Evolutionary conservation across 192 early-diverging fungal species (phyloP).

Genomic region (Coemansia furcata): DNA sequence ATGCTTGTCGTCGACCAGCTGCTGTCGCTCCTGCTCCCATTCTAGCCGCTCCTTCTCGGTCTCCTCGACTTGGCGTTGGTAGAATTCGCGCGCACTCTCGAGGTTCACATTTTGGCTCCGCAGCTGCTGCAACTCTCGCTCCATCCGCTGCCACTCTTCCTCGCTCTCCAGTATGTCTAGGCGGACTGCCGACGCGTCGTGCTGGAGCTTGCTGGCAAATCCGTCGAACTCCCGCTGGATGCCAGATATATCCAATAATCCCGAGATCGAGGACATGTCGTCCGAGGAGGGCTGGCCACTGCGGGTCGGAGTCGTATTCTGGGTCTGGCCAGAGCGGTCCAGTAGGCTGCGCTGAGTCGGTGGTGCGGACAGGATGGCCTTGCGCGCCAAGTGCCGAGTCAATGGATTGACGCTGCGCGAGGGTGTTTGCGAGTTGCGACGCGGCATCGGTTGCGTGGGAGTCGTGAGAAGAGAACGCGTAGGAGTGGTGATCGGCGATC

Average conservation of each 20-base stretch:
- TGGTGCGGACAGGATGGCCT: conserved; percentile 29
- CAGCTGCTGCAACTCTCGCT: conserved; percentile 26
- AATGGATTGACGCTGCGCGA: conserved; percentile 45
- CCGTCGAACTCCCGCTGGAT: conserved; percentile 37
- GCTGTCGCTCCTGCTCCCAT: conserved; percentile 46
- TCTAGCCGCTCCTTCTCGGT: conserved; percentile 27
- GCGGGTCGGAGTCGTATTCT: conserved; percentile 3
- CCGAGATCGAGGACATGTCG: conserved; percentile 14
- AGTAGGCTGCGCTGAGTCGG: conserved; percentile 6
- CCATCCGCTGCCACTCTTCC: conserved; percentile 30
- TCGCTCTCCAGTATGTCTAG: conserved; percentile 39
- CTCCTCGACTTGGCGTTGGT: conserved; percentile 17
- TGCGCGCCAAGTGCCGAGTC: conserved; percentile 41
- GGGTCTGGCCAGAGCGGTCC: not conserved
- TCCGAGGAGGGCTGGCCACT: conserved; percentile 4
- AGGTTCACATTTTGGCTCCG: conserved; percentile 16
- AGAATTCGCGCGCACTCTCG: conserved; percentile 25
- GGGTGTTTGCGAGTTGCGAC: conserved; percentile 23
- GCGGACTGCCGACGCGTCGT: conserved; percentile 35
- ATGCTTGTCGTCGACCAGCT: conserved; percentile 24
- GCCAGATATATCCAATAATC: conserved; percentile 18
- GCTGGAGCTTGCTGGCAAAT: conserved; percentile 34
- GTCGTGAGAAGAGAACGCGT: not conserved
- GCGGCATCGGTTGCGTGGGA: conserved; percentile 12
- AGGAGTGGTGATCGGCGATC: conserved; percentile 18